Evolutionary conservation across 345 rosid genomes (phyloP), one percentile per base, ranked within the genome.

Genomic region (Pistacia vera): DNA sequence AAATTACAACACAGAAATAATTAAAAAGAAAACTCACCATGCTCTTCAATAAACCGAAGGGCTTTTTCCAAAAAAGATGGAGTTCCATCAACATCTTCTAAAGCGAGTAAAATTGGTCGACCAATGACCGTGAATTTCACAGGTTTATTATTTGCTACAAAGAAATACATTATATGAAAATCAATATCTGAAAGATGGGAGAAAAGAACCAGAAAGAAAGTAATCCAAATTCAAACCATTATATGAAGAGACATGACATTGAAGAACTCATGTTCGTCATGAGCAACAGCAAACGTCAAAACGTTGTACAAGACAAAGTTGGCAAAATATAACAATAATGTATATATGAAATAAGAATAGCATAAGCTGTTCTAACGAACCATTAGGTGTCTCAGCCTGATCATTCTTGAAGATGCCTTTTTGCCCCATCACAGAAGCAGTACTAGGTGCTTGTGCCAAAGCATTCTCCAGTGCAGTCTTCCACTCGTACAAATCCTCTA

Each of bases 51-150:
- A 82, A 89, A 97, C 78, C 87, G 86, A 73, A 97, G 97, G 75
- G 98, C 95, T 84, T 97, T 97, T 83, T 97, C 98, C 90, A 97
- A 84, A 86, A 97, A 97, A 51, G 99, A 94, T 48, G 99, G 99
- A 86, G 92, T 73, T 77, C 98, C 99, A 78, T 97, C 99, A 75
- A 90, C 94, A 84, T 97, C 98, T 88, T 97, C 98, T 63, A 97
- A 76, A 64, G 99, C 99, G 79, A 92, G 95, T 80, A 97, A 88
- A 80, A 94, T 81, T 51, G 99, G 98, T 79, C 92, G 88, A 78
- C 97, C 95, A 58, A 89, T 35, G 73, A 94, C 90, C 12, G 86
- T 73, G 67, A 92, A 80, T 80, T 82, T 87, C 72, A 80, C 49
- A 74, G 88, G 84, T 58, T 89, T 90, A 49, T 88, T 94, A 73